Base-by-base conservation (phyloP, 129 eudicot genomes). In the Smallanthus sonchifolius region DNA sequence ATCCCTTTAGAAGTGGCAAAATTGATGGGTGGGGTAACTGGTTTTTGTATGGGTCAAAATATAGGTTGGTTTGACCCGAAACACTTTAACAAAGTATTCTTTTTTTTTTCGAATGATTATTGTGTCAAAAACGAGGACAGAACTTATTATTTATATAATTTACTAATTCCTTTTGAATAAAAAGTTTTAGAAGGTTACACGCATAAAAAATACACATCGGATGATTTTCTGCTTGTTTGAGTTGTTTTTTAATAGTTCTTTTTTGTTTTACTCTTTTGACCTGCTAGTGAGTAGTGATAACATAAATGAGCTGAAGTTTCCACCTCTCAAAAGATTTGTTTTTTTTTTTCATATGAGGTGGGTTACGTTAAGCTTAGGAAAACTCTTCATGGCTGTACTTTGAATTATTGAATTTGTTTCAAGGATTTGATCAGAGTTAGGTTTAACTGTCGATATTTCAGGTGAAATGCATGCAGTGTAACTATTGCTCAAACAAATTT, bases 391-490 rank as follows among this genome's bases (percentile, higher is more conserved):
- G 42, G 15, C 20, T 57, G 64, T 57, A 10, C 69, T 61, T 35
- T 30, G 40, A 30, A 34, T 14, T 30, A 30, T 15, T 60, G 44
- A 47, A 30, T 6, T 1, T 42, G 20, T 44, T 20, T 36, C 4
- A 5, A 11, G 51, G 37, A 28, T 47, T 35, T 59, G 70, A 43
- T 77, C 39, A 70, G 3, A 2, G 44, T 73, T 42, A 37, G 24
- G 34, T 8, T 40, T 57, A 54, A 65, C 35, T 72, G 37, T 49
- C 15, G 7, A 37, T 76, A 39, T 83, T 73, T 6, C 69, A 94
- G 99, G 99, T 94, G 81, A 91, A 94, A 85, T 94, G 99, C 88
- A 75, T 81, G 96, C 99, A 91, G 64, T 94, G 99, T 54, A 86
- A 84, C 74, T 80, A 74, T 65, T 91, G 91, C 83, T 94, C 99